Evolutionary conservation across 495 filamentous ascomycete species (phyloP).

Genomic region (Hyaloscypha hepaticicola): DNA sequence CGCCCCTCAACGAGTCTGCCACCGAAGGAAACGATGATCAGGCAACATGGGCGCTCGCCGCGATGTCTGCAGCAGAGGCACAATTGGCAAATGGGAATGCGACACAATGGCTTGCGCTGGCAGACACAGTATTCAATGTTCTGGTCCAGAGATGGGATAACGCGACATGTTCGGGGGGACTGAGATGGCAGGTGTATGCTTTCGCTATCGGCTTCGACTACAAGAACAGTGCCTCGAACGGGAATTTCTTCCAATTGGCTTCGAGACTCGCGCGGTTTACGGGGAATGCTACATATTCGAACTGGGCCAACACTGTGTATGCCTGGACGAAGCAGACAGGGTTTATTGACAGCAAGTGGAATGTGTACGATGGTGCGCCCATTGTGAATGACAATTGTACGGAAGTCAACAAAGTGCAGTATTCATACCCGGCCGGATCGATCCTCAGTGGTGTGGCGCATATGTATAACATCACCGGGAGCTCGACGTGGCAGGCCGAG

Average conservation of each 20-base stretch:
- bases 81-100: conserved; percentile 50
- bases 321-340: conserved; percentile 64
- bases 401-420: conserved; percentile 62
- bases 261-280: conserved; percentile 72
- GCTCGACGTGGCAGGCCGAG: conserved; percentile 57
- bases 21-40: conserved; percentile 70
- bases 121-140: conserved; percentile 75
- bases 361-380: conserved; percentile 66
- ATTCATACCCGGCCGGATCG: conserved; percentile 75
- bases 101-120: conserved; percentile 74
- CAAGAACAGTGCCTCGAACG: conserved; percentile 75
- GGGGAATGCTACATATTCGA: conserved; percentile 67
- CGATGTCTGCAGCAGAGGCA: conserved; percentile 64
- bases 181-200: conserved; percentile 77
- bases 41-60: conserved; percentile 64
- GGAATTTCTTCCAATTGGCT: conserved; percentile 74
- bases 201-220: conserved; percentile 72
- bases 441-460: conserved; percentile 71
- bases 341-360: conserved; percentile 59
- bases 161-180: conserved; percentile 67
- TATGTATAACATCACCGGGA: conserved; percentile 71
- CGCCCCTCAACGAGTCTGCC: conserved; percentile 60
- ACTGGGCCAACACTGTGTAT: conserved; percentile 71
- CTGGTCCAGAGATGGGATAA: conserved; percentile 62
- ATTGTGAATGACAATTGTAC: conserved; percentile 48